phyloP scores from a whole-genome alignment of 2,329 filamentous ascomycete species.

The Daldinia sp. region DNA sequence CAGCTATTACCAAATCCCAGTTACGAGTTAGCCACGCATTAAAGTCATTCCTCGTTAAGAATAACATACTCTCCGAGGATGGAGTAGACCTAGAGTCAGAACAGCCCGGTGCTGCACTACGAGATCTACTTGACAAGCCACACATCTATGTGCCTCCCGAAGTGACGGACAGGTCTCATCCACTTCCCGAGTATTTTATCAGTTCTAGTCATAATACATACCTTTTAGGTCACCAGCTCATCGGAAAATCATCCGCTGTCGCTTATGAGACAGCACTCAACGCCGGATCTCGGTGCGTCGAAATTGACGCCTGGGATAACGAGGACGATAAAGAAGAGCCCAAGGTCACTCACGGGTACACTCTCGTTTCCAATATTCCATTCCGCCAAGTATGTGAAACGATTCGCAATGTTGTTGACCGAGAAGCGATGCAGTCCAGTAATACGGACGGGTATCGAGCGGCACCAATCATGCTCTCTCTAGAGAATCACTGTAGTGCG shows the following conservation, averaged over 20 bases:
- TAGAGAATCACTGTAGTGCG: slow-evolving; percentile 74
- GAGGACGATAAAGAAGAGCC: slow-evolving; percentile 70
- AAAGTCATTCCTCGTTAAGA: slow-evolving; percentile 65
- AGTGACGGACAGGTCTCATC: slow-evolving; percentile 68
- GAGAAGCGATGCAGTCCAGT: slow-evolving; percentile 62
- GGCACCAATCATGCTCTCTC: slow-evolving; percentile 72
- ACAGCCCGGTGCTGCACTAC: slow-evolving; percentile 60
- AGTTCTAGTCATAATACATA: slow-evolving; percentile 82
- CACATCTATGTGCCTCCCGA: slow-evolving; percentile 68
- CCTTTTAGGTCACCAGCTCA: slow-evolving; percentile 76
- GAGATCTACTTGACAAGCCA: slow-evolving; percentile 65
- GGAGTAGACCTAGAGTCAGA: slow-evolving; percentile 62
- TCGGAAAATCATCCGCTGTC: slow-evolving; percentile 69
- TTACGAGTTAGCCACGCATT: slow-evolving; percentile 71
- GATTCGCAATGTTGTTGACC: slow-evolving; percentile 71
- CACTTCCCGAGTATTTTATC: slow-evolving; percentile 77
- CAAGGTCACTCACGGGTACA: slow-evolving; percentile 78
- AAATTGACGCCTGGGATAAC: slow-evolving; percentile 80
- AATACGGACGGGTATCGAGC: slow-evolving; percentile 56
- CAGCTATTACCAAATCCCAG: slow-evolving; percentile 62
- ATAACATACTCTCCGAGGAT: slow-evolving; percentile 61
- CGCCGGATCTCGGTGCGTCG: slow-evolving; percentile 76
- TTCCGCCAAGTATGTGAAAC: slow-evolving; percentile 75
- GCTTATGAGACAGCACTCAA: slow-evolving; percentile 73
- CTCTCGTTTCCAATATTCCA: slow-evolving; percentile 73